Base-by-base conservation (phyloP, 2,329 filamentous ascomycete species). In the Fusarium napiforme region DNA sequence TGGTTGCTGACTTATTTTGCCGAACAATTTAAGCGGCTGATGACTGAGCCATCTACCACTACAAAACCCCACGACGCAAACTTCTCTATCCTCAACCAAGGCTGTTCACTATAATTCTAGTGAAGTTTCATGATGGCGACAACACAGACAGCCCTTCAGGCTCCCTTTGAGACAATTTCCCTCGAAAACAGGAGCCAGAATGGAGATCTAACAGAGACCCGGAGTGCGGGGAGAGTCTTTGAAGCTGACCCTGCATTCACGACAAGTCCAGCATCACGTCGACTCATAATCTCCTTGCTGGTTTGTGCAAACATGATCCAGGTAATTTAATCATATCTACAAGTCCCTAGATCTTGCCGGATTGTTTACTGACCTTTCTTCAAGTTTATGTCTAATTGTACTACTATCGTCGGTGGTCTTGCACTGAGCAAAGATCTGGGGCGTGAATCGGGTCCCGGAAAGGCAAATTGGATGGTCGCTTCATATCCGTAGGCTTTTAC, bases 381-480 rank as follows among this genome's bases (percentile, higher is more conserved):
- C 4, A 4, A 69, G 67, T 69, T 69, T 11, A 57, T 65, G 14
- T 69, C 67, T 2, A 69, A 69, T 5, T 39, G 40, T 5, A 32
- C 49, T 1, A 70, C 67, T 9, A 65, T 69, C 7, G 60, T 21
- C 0, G 68, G 68, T 14, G 68, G 68, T 2, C 61, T 71, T 1
- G n/a, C 61, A 0, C 26, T 71, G 4, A 71, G 68, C 6, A 57
- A 60, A 57, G 61, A 61, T 0, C 55, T 71, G 1, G 67, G 68
- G 2, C 67, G 49, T 32, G 55, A 61, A 42, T 30, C 61, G 34
- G 68, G 67, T 9, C 55, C 68, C 3, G 67, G 67, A 9, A 59
- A 71, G 1, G 55, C 68, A 0, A 71, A 71, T 10, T 71, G 68
- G 68, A 71, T 71, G 67, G 56, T n/a, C 1, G 68, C 68, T 7